These are phyloP conservation scores for sweet orange (Citrus sinensis) DNA, from an alignment of 345 rosid genomes.

Conservation along the genomic window DVS_A1.0 CM039168.1:1348001-1348500, in stretches of 20 bases:
- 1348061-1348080: too few relatives aligned
- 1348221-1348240: too few relatives aligned
- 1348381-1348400: constrained; percentile 40
- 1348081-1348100: too few relatives aligned
- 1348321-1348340: constrained; percentile 41
- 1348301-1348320: constrained; percentile 30
- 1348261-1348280: constrained; percentile 32
- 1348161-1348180: too few relatives aligned
- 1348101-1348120: too few relatives aligned
- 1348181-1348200: too few relatives aligned
- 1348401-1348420: constrained; percentile 22
- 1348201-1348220: too few relatives aligned
- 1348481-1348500: constrained; percentile 62
- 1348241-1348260: constrained; percentile 18
- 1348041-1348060: too few relatives aligned
- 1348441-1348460: constrained; percentile 44
- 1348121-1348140: too few relatives aligned
- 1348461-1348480: constrained; percentile 52
- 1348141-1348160: too few relatives aligned
- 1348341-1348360: constrained; percentile 44
- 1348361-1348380: constrained; percentile 50
- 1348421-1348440: constrained; percentile 44
- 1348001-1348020: too few relatives aligned
- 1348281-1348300: constrained; percentile 36
- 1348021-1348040: too few relatives aligned